phyloP scores from a whole-genome alignment of 2,329 filamentous ascomycete genomes.

The Colletotrichum sojae region DNA sequence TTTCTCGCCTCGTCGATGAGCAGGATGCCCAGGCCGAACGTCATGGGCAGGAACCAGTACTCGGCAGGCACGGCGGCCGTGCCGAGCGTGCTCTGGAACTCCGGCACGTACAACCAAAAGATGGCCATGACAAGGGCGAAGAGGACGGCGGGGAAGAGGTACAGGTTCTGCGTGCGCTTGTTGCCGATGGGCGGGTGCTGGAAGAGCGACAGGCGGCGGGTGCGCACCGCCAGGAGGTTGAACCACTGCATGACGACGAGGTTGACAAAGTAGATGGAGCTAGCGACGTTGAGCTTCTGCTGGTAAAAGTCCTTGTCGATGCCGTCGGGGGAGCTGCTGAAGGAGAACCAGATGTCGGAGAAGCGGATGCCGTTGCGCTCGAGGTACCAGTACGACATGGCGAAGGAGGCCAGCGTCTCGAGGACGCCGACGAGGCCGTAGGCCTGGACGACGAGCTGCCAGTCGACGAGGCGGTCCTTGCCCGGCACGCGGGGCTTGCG shows the following conservation, averaged over 20 bases:
- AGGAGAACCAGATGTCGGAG: conserved; percentile 75
- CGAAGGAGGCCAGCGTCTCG: conserved; percentile 72
- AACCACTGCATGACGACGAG: conserved; percentile 88
- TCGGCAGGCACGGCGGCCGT: conserved; percentile 77
- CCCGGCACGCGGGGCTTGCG: conserved; percentile 78
- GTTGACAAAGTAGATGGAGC: conserved; percentile 84
- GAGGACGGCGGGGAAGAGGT: conserved; percentile 78
- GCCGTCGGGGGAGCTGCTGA: conserved; percentile 66
- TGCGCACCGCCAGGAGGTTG: conserved; percentile 79
- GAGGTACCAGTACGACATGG: conserved; percentile 78
- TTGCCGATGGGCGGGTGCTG: conserved; percentile 80
- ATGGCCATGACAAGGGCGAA: conserved; percentile 80
- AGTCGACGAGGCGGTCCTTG: conserved; percentile 80
- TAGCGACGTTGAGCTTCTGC: conserved; percentile 73
- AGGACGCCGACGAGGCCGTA: conserved; percentile 80
- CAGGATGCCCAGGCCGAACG: conserved; percentile 74
- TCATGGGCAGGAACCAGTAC: conserved; percentile 83
- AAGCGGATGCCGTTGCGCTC: conserved; percentile 76
- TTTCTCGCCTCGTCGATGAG: conserved; percentile 68
- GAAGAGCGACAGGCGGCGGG: conserved; percentile 75
- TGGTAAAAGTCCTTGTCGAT: conserved; percentile 69
- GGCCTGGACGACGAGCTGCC: conserved; percentile 78
- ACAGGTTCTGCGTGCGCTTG: conserved; percentile 74
- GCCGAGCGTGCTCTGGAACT: conserved; percentile 71
- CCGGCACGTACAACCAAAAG: conserved; percentile 78